Conservation (phyloP, 257 asterid genomes). For the Ballota nigra region DNA sequence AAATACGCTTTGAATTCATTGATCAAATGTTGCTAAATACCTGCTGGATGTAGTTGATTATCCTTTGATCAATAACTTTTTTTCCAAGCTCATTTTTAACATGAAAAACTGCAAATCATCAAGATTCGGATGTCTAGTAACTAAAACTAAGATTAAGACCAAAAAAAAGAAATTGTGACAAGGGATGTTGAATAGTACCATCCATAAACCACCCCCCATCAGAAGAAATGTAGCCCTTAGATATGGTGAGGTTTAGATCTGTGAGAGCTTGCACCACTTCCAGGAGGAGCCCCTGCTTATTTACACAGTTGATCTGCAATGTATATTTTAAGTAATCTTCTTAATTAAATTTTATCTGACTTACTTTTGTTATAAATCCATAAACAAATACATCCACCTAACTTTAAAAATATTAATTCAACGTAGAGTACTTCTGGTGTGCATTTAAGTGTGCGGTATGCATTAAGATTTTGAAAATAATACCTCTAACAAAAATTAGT, state of each 20-base stretch:
- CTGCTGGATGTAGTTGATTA: conserved; percentile 62
- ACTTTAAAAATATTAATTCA: too few species aligned
- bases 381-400: too few species aligned
- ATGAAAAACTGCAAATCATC: conserved; percentile 58
- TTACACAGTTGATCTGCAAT: conserved; percentile 69
- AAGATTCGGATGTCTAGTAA: background rate
- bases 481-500: too few species aligned
- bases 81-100: conserved; percentile 62
- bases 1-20: too few species aligned
- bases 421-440: too few species aligned
- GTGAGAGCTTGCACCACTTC: conserved; percentile 78
- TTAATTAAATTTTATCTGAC: too few species aligned
- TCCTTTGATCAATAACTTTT: conserved; percentile 60
- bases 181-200: conserved; percentile 36
- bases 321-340: too few species aligned
- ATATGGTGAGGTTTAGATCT: conserved; percentile 65
- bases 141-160: background rate
- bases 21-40: conserved; percentile 17
- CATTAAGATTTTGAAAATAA: too few species aligned
- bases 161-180: background rate
- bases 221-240: conserved; percentile 70
- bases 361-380: too few species aligned
- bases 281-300: conserved; percentile 63
- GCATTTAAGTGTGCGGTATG: too few species aligned
- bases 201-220: conserved; percentile 90